Conservation (phyloP, 2,329 filamentous ascomycete genomes). For the Pseudogymnoascus sp. region DNA sequence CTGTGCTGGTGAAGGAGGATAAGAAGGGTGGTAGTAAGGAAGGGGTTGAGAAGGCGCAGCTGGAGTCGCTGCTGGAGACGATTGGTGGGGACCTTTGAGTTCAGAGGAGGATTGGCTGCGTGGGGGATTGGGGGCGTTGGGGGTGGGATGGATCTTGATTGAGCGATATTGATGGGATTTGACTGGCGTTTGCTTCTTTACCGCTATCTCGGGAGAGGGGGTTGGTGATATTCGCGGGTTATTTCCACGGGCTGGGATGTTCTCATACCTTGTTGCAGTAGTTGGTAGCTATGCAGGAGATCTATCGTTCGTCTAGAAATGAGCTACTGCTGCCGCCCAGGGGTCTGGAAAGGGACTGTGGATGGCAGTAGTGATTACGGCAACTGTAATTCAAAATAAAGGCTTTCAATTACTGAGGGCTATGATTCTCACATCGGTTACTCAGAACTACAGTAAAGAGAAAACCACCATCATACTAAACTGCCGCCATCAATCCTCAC, state of each 20-base stretch:
- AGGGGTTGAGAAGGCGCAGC: conserved; percentile 57
- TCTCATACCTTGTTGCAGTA: background rate
- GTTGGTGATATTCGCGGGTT: background rate
- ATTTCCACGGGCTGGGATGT: background rate
- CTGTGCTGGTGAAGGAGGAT: conserved; percentile 69
- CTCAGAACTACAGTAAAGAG: too few species aligned
- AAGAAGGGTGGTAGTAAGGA: conserved; percentile 43
- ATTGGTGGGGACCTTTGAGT: conserved; percentile 27
- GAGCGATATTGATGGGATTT: background rate
- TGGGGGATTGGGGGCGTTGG: background rate
- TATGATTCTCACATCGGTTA: too few species aligned
- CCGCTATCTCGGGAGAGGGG: background rate
- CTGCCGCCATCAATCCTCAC: too few species aligned
- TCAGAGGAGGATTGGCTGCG: background rate
- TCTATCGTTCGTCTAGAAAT: background rate
- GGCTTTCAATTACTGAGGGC: too few species aligned
- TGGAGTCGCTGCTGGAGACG: conserved; percentile 56
- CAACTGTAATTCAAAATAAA: too few species aligned
- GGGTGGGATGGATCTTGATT: background rate
- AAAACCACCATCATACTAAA: too few species aligned
- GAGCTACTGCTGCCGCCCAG: background rate
- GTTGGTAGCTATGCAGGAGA: background rate
- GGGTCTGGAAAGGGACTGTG: too few species aligned
- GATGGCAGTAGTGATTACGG: too few species aligned
- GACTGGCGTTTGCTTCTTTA: conserved; percentile 3